Conservation (phyloP, 768 basidiomycete species). For the Auricularia sp. region DNA sequence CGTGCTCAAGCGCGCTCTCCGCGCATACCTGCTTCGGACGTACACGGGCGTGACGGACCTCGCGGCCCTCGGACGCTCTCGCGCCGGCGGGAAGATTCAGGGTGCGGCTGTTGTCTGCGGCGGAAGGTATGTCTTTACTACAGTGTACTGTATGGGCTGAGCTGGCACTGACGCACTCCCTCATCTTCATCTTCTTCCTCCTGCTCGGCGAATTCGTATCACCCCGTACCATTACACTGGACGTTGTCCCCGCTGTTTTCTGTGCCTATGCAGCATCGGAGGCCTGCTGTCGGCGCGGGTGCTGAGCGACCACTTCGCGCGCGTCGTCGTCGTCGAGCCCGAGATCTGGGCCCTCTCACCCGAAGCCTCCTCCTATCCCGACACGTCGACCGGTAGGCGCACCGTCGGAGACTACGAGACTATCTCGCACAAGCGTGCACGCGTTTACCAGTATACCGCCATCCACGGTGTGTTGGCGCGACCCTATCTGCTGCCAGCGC, state of each 20-base stretch:
- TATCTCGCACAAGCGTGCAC: background rate
- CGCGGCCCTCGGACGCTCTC: background rate
- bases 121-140: background rate
- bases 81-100: background rate
- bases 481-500: background rate
- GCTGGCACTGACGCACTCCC: too few relatives aligned
- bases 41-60: background rate
- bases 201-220: too few relatives aligned
- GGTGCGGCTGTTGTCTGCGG: background rate
- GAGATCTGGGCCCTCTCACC: constrained; percentile 3
- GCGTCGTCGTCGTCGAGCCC: constrained; percentile 7
- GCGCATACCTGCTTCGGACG: background rate
- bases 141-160: too few relatives aligned
- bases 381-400: background rate
- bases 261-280: constrained; percentile 1
- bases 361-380: background rate
- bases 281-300: constrained; percentile 6
- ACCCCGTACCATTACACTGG: too few relatives aligned
- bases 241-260: background rate
- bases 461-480: background rate
- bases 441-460: background rate
- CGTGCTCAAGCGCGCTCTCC: background rate
- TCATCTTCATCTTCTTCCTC: too few relatives aligned
- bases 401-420: background rate
- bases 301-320: constrained; percentile 5